Evolutionary conservation across 83 land plant species (phyloP).

Genomic region (Picea abies): DNA sequence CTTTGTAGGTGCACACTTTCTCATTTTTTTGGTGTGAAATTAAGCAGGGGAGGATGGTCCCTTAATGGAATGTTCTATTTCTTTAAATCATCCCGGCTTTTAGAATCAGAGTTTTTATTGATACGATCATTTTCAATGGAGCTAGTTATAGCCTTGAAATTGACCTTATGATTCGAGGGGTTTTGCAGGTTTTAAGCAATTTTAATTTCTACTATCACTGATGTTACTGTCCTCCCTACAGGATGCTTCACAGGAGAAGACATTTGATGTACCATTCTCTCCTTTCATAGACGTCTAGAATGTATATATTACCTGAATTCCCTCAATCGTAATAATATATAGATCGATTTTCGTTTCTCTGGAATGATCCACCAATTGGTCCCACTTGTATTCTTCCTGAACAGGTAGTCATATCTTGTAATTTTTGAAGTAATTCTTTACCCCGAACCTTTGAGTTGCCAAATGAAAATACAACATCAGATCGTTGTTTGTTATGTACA

Average conservation of each 20-base stretch:
- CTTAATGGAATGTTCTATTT: not conserved
- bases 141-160: not conserved
- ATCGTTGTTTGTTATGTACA: constrained; percentile 4
- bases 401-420: not conserved
- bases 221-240: constrained; percentile 1
- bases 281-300: constrained; percentile 16
- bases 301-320: constrained; percentile 3
- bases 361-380: not conserved
- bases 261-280: not conserved
- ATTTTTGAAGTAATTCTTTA: not conserved
- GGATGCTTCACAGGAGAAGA: constrained; percentile 12
- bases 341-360: constrained; percentile 1
- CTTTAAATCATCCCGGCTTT: not conserved
- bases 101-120: not conserved
- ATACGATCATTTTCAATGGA: not conserved
- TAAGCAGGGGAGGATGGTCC: not conserved
- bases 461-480: not conserved
- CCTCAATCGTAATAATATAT: not conserved
- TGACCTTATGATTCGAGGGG: not conserved
- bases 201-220: not conserved
- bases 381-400: constrained; percentile 4
- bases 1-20: not conserved
- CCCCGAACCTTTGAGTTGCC: constrained; percentile 1
- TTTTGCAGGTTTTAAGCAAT: not conserved
- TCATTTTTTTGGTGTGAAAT: not conserved